Conservation (phyloP, 176 grass and related monocot species). For the Thinopyrum elongatum region DNA sequence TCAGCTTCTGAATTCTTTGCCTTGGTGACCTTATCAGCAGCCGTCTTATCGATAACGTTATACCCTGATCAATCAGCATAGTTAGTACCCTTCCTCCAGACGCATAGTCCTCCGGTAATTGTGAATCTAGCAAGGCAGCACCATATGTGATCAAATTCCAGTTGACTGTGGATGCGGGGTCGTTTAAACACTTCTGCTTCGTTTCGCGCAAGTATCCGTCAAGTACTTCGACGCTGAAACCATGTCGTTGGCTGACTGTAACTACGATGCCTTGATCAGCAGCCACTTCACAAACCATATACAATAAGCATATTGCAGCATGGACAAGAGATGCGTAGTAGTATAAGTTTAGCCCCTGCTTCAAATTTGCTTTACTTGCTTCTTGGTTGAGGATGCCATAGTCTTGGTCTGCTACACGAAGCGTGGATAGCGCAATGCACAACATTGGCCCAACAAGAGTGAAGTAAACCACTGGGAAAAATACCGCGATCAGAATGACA, state of each 20-base stretch:
- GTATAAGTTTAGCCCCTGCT: background rate
- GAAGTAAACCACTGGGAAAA: background rate
- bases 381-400: background rate
- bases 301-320: background rate
- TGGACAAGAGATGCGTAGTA: background rate
- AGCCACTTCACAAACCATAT: too few relatives aligned
- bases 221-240: background rate
- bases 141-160: conserved; percentile 19
- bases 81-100: background rate
- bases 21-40: background rate
- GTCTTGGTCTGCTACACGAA: background rate
- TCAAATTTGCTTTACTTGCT: background rate
- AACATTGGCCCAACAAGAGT: background rate
- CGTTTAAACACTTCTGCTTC: background rate
- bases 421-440: background rate
- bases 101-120: background rate
- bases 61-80: background rate
- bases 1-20: background rate
- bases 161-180: background rate
- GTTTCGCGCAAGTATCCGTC: background rate
- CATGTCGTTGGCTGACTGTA: background rate
- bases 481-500: background rate
- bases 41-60: background rate
- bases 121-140: background rate
- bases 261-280: rapidly evolving